Evolutionary conservation across 345 rosid species (phyloP), one percentile per base, ranked within the genome.

Genomic region (Nephelium lappaceum): DNA sequence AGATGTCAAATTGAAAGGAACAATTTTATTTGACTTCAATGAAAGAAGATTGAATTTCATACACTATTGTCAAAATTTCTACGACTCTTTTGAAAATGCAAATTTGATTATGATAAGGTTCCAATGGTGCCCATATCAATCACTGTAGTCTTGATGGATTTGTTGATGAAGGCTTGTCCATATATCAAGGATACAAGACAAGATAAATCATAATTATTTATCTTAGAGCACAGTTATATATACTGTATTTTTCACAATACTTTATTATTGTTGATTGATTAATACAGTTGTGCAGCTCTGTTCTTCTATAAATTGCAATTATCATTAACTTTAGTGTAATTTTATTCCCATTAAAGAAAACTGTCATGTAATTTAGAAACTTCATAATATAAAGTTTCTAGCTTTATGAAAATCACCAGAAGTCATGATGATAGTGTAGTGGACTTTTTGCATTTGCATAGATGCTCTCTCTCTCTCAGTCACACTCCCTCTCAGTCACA

Each of bases 91-190:
- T 45, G n/a, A 19, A 49, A 55, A 36, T 31, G 75, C 6, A 9
- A 24, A 19, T 10, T 39, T 70, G 49, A 70, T 36, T 3, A 41
- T 68, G 67, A 57, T 10, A 39, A 41, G 23, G 27, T 68, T 55
- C 42, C 42, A 47, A 60, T 24, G 25, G 36, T 45, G 69, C 78
- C 67, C 69, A 75, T 16, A 6, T 53, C 76, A 47, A 58, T 65
- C 55, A 45, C 51, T 62, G 19, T 43, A 27, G 39, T 12, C 61
- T 12, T 57, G 58, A 45, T 43, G 47, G 19, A 18, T 57, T 61
- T 16, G 19, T 61, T 77, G 41, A 67, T 63, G 18, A 58, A 55
- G 21, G 27, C 4, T 45, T 60, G 70, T 67, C 78, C 77, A 67
- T 77, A 21, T 42, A 18, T 61, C 51, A 21, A 39, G 49, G 11